A percentile compares a stretch with the other conserved stretches of the same genome.
These are phyloP conservation scores for Yamadazyma sp. DNA, from an alignment of 805 yeast species.

Conservation along the genomic window DNA sequence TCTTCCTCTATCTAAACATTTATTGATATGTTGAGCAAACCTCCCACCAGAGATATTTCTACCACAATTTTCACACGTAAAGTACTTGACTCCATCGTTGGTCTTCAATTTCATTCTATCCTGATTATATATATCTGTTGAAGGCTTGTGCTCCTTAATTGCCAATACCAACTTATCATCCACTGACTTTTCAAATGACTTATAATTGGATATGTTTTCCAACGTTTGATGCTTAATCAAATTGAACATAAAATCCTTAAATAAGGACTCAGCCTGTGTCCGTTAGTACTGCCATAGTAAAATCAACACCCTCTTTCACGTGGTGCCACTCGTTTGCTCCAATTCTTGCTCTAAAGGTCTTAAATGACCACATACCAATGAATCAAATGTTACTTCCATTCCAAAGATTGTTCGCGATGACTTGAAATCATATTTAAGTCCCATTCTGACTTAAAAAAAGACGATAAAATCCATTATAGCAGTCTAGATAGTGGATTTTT, in stretches of 20 bases:
- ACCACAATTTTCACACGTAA: constrained; percentile 76
- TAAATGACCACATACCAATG: constrained; percentile 17
- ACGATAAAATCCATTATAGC: too few species aligned
- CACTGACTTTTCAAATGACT: constrained; percentile 17
- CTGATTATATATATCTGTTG: constrained; percentile 48
- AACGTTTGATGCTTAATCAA: constrained; percentile 31
- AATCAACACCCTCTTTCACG: too few species aligned
- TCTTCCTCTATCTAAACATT: constrained; percentile 76
- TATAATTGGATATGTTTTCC: constrained; percentile 20
- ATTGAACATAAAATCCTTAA: constrained; percentile 30
- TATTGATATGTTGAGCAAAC: constrained; percentile 89
- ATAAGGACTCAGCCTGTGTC: constrained; percentile 41
- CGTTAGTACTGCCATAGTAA: constrained; percentile 15
- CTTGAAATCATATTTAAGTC: too few species aligned
- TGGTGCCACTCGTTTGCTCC: too few species aligned
- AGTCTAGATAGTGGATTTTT: too few species aligned
- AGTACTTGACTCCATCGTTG: constrained; percentile 55
- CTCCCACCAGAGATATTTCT: constrained; percentile 87
- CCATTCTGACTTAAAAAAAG: too few species aligned
- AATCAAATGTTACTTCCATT: constrained; percentile 11
- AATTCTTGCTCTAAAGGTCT: too few species aligned
- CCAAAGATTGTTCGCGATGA: too few species aligned
- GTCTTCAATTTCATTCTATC: constrained; percentile 42
- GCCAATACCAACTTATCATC: constrained; percentile 15
- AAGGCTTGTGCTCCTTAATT: constrained; percentile 14